These are phyloP conservation scores for Parmales sp. DNA, from an alignment of 108 stramenopile genomes.

Conservation along the genomic window DNA sequence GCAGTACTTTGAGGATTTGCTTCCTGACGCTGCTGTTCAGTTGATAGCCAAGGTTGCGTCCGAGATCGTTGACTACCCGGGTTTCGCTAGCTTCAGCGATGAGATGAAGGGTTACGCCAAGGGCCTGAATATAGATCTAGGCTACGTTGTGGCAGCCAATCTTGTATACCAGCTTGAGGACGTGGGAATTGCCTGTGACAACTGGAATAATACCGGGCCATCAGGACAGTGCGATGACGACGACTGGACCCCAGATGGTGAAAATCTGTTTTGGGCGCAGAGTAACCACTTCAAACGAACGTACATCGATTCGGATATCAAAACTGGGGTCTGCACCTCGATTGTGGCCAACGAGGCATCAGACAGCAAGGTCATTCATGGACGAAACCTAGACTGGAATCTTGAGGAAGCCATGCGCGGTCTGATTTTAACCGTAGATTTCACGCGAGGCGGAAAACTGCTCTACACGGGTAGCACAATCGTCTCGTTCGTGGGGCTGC, in stretches of 20 bases:
- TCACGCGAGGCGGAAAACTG: not conserved
- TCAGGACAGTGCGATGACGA: conserved; percentile 3
- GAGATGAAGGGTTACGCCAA: conserved; percentile 7
- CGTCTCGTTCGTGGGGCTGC: conserved; percentile 3
- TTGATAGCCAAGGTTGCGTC: not conserved
- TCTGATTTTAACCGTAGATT: conserved; percentile 2
- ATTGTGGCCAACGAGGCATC: not conserved
- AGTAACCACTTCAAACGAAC: not conserved
- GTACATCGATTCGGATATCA: not conserved
- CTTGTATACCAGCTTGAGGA: conserved; percentile 9
- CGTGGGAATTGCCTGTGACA: not conserved
- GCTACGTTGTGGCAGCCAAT: conserved; percentile 5
- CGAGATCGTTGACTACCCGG: not conserved
- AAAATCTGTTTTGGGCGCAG: not conserved
- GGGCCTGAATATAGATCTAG: conserved; percentile 1
- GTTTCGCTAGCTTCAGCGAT: conserved; percentile 1
- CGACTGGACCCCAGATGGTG: conserved; percentile 2
- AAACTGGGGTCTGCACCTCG: conserved; percentile 1
- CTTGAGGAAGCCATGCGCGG: not conserved
- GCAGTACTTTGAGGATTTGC: conserved; percentile 6
- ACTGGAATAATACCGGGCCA: conserved; percentile 12
- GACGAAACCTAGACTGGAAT: conserved; percentile 6
- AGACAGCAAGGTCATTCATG: not conserved
- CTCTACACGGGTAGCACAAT: conserved; percentile 8
- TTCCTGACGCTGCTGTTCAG: not conserved